phyloP scores from a whole-genome alignment of 208 protist species.

The Acanthamoeba lenticulata region DNA sequence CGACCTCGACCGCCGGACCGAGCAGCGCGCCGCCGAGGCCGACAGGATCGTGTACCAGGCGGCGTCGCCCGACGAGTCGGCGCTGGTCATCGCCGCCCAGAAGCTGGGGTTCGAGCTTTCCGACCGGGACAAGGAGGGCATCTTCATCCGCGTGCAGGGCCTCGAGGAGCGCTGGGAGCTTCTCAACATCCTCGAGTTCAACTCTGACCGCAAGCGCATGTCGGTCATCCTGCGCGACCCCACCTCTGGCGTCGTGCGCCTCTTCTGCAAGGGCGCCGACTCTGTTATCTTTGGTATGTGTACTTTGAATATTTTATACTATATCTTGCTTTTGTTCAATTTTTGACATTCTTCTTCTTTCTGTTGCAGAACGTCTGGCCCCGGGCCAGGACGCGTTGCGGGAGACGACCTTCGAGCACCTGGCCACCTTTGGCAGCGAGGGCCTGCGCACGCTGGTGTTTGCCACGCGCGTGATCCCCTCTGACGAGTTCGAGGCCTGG shows the following conservation, averaged over 20 bases:
- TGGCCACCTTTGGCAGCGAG: conserved; percentile 76
- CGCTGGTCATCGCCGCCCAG: conserved; percentile 90
- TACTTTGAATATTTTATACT: too few relatives aligned
- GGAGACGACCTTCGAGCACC: neutral
- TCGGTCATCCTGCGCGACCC: conserved; percentile 78
- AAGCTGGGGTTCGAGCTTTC: conserved; percentile 81
- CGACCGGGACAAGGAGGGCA: neutral
- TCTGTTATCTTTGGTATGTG: conserved; percentile 69
- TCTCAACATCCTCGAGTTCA: conserved; percentile 75
- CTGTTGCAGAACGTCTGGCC: neutral
- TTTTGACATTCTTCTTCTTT: neutral
- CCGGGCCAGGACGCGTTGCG: conserved; percentile 9
- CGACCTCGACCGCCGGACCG: neutral
- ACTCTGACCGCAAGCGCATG: conserved; percentile 83
- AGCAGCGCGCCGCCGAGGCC: neutral
- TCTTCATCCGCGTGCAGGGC: neutral
- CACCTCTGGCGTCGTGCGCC: neutral
- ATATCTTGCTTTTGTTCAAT: neutral
- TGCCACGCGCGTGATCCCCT: conserved; percentile 68
- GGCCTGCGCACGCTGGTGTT: conserved; percentile 85
- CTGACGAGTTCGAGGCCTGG: conserved; percentile 70
- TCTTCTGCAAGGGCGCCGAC: conserved; percentile 82
- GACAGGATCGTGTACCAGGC: conserved; percentile 89
- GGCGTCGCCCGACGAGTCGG: conserved; percentile 93
- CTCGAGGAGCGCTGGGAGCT: neutral